phyloP scores from a whole-genome alignment of 768 basidiomycete species.

The Lactifluus pinguis region DNA sequence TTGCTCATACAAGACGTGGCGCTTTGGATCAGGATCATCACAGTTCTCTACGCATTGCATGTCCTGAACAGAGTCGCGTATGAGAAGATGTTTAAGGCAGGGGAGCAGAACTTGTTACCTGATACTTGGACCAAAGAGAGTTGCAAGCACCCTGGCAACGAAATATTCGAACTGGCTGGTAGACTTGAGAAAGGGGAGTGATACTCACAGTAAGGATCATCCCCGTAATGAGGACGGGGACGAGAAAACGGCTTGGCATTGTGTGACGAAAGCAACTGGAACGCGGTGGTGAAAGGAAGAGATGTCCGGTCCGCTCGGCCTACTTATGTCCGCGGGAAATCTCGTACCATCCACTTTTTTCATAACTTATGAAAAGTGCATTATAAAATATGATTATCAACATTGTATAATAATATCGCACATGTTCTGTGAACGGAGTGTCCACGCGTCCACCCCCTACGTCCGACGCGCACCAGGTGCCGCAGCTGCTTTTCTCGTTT shows the following conservation, averaged over 20 bases:
- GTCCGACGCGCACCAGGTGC: slow-evolving; percentile 1
- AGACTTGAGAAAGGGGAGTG: background rate
- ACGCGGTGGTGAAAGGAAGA: background rate
- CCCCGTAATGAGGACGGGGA: slow-evolving; percentile 77
- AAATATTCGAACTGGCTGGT: slow-evolving; percentile 1
- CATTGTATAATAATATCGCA: slow-evolving; percentile 10
- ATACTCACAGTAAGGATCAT: slow-evolving; percentile 82
- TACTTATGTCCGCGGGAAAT: background rate
- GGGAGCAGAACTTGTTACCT: slow-evolving; percentile 35
- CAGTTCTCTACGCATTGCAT: slow-evolving; percentile 99
- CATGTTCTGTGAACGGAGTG: background rate
- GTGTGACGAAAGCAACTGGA: background rate
- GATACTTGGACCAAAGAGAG: slow-evolving; percentile 78
- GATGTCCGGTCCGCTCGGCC: background rate
- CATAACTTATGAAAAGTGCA: background rate
- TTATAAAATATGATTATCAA: background rate
- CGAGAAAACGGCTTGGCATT: slow-evolving; percentile 61
- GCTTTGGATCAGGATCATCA: slow-evolving; percentile 45
- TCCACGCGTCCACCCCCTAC: background rate
- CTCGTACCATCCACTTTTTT: background rate
- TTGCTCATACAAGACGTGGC: slow-evolving; percentile 79
- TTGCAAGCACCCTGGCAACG: slow-evolving; percentile 60
- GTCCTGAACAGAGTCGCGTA: slow-evolving; percentile 40
- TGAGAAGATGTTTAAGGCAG: background rate
- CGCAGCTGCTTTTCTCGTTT: slow-evolving; percentile 16